Evolutionary conservation across 305 asterid species (phyloP).

Genomic region (Solanum hybrid): DNA sequence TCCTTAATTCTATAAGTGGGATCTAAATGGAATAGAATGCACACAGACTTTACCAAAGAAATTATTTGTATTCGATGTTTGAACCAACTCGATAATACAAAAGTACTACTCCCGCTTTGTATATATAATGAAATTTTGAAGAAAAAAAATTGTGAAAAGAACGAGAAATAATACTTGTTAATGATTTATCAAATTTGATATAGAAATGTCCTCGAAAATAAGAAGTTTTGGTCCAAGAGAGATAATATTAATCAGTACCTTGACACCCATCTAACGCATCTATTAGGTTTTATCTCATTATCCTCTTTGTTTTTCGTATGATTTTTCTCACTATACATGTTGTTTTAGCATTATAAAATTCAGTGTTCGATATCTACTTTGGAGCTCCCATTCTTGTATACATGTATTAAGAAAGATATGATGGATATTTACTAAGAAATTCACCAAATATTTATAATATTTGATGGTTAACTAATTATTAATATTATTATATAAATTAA

Average conservation of each 20-base stretch:
- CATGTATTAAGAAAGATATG: background rate
- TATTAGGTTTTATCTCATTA: no score
- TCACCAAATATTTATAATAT: background rate
- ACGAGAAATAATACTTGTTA: fast-evolving
- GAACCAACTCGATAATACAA: background rate
- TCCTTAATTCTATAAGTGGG: no score
- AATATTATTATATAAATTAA: background rate
- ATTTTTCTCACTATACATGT: no score
- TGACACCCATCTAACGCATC: no score
- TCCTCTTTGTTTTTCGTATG: no score
- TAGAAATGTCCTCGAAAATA: background rate
- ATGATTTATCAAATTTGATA: no score
- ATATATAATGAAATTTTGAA: background rate
- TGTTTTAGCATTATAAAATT: no score
- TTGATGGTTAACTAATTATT: background rate
- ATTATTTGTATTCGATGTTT: no score
- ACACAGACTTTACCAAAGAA: no score
- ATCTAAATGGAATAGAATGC: no score
- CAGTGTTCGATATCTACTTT: background rate
- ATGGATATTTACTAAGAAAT: background rate
- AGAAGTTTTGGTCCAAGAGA: background rate
- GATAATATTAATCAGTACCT: background rate
- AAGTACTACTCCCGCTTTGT: background rate
- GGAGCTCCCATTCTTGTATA: background rate
- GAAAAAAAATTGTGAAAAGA: background rate